Evolutionary conservation across 1,139 yeast genomes (phyloP).

Genomic region (Blastobotrys persicus): DNA sequence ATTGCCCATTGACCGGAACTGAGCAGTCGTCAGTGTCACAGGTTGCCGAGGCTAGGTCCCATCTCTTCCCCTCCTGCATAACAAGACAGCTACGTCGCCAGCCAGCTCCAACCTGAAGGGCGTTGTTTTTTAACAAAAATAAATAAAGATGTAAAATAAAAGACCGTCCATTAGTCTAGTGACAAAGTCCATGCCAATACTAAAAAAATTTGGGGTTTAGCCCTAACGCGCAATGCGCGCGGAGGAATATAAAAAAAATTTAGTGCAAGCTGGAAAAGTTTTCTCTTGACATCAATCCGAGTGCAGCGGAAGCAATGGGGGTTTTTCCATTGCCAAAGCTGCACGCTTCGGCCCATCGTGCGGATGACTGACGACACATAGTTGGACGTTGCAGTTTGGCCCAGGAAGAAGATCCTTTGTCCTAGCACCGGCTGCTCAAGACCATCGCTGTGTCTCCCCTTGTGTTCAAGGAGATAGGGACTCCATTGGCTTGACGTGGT

Average conservation of each 20-base stretch:
- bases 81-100: no score
- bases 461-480: slow-evolving; percentile 30
- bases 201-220: background rate
- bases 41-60: no score
- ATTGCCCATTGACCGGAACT: no score
- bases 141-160: no score
- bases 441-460: slow-evolving; percentile 33
- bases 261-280: background rate
- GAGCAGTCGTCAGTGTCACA: no score
- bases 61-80: no score
- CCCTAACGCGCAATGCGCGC: background rate
- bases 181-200: background rate
- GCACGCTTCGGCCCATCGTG: slow-evolving; percentile 32
- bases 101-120: no score
- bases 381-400: slow-evolving; percentile 7
- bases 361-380: slow-evolving; percentile 24
- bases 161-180: no score
- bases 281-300: slow-evolving; percentile 9
- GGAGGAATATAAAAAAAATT: background rate
- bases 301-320: slow-evolving; percentile 10
- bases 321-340: slow-evolving; percentile 6
- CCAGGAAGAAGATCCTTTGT: slow-evolving; percentile 23
- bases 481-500: slow-evolving; percentile 25
- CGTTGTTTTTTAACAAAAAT: no score
- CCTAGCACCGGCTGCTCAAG: slow-evolving; percentile 16